A percentile compares a stretch with the other conserved stretches of the same genome.
These are phyloP conservation scores for Pyrus hybrid DNA, from an alignment of 331 rosid species.

Conservation along the genomic window DNA sequence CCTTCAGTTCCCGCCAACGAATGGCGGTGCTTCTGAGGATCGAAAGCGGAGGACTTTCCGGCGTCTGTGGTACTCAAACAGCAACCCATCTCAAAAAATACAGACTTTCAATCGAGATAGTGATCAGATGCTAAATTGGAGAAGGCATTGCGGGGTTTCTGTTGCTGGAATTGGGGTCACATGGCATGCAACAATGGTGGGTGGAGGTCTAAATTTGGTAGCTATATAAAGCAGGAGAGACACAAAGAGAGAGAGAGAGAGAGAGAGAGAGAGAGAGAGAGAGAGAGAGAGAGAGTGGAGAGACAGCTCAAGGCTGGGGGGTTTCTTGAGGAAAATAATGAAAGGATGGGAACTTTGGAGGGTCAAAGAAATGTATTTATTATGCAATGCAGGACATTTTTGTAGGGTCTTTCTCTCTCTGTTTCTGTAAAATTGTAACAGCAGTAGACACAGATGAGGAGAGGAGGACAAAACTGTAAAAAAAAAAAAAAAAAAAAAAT, in stretches of 20 bases:
- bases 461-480: not conserved
- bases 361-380: slow-evolving; percentile 31
- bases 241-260: too few relatives aligned
- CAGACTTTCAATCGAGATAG: not conserved
- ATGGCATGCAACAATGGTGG: not conserved
- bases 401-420: not conserved
- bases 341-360: slow-evolving; percentile 1
- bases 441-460: not conserved
- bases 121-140: not conserved
- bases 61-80: slow-evolving; percentile 26
- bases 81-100: slow-evolving; percentile 43
- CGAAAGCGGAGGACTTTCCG: slow-evolving; percentile 10
- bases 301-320: not conserved
- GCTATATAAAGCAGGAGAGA: not conserved
- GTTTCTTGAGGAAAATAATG: not conserved
- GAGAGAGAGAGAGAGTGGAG: not conserved
- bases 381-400: not conserved
- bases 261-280: not conserved
- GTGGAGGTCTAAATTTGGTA: not conserved
- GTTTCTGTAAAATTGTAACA: not conserved
- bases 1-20: not conserved
- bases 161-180: not conserved
- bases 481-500: not conserved
- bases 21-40: slow-evolving; percentile 7
- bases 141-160: not conserved